Conservation (phyloP, 176 grass and related monocot genomes). For the Eragrostis nindensis region DNA sequence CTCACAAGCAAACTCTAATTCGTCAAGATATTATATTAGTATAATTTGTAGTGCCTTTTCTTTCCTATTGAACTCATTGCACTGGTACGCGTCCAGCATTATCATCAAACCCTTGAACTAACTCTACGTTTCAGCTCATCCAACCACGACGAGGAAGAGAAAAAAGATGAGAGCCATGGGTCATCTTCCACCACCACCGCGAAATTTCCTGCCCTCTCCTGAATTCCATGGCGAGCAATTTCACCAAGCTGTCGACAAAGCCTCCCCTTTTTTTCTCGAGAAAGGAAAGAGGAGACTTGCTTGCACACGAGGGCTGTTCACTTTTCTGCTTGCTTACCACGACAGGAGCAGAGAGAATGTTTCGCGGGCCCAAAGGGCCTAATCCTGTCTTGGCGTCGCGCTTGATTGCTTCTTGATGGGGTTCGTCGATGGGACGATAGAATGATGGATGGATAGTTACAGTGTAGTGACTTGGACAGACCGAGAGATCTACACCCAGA, state of each 20-base stretch:
- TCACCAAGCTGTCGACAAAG: not conserved
- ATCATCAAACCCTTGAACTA: not conserved
- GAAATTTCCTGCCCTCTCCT: not conserved
- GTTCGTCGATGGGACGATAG: not conserved
- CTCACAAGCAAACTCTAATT: constrained; percentile 28
- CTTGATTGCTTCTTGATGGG: constrained; percentile 35
- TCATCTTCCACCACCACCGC: no score
- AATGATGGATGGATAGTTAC: constrained; percentile 24
- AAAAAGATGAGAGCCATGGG: no score
- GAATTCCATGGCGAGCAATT: constrained; percentile 1
- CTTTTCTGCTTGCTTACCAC: constrained; percentile 2
- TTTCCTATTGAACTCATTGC: not conserved
- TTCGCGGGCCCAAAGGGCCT: constrained; percentile 7
- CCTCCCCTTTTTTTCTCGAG: not conserved
- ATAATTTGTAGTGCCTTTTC: not conserved
- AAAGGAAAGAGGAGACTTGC: constrained; percentile 7
- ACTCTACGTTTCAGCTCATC: constrained; percentile 6
- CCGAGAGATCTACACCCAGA: constrained; percentile 23
- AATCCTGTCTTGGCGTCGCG: constrained; percentile 18
- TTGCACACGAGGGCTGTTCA: not conserved
- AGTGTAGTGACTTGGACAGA: constrained; percentile 33
- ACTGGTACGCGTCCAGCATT: not conserved
- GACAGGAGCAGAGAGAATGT: constrained; percentile 19
- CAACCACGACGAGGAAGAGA: not conserved
- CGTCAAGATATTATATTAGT: not conserved